Evolutionary conservation across 306 rosid species (phyloP).

Genomic region (Castanea sativa): DNA sequence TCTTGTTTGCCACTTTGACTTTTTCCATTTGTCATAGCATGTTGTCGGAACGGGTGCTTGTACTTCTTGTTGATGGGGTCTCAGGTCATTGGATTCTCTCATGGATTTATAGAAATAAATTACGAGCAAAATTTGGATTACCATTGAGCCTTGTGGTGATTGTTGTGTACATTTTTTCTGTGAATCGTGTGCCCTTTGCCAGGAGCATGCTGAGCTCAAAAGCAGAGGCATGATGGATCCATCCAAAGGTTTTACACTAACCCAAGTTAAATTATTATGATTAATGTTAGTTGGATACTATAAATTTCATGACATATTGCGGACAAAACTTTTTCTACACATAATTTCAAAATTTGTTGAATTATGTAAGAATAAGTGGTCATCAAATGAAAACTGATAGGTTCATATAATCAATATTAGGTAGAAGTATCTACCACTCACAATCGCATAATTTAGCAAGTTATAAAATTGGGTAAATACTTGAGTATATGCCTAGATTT

Average conservation of each 20-base stretch:
- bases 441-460: too few relatives aligned
- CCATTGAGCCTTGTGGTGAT: conserved; percentile 44
- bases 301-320: too few relatives aligned
- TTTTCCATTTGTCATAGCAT: conserved; percentile 21
- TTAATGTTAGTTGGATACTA: too few relatives aligned
- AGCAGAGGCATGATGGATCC: conserved; percentile 34
- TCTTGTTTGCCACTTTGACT: too few relatives aligned
- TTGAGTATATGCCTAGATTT: too few relatives aligned
- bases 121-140: conserved; percentile 32
- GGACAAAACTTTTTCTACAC: too few relatives aligned
- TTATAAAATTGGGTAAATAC: too few relatives aligned
- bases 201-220: conserved; percentile 44
- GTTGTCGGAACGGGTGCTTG: conserved; percentile 31
- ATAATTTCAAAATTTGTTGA: too few relatives aligned
- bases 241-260: conserved; percentile 23
- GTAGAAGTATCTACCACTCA: too few relatives aligned
- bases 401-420: too few relatives aligned
- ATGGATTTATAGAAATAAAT: conserved; percentile 33
- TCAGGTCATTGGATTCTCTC: conserved; percentile 32
- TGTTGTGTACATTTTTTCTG: conserved; percentile 41
- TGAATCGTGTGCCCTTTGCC: conserved; percentile 32
- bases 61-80: conserved; percentile 34
- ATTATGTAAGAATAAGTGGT: too few relatives aligned
- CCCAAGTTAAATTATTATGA: not conserved
- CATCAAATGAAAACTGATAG: too few relatives aligned